Percentiles rank a stretch among this genome's conserved stretches.
phyloP scores from a whole-genome alignment of 2,329 filamentous ascomycete genomes.

The Colletotrichum caudatum region DNA sequence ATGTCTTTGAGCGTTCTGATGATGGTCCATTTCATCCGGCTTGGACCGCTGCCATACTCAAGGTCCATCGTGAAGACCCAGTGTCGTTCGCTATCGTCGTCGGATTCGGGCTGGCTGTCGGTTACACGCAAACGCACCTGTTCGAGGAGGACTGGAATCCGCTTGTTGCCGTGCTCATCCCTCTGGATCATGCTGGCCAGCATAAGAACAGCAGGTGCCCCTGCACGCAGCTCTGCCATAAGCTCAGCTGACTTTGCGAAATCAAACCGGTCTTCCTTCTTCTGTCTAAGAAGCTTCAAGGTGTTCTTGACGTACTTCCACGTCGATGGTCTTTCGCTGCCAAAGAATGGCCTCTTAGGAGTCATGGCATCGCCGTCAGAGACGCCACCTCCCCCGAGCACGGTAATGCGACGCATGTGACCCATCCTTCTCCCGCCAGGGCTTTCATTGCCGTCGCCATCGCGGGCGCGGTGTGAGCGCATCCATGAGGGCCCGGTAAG shows the following conservation, averaged over 20 bases:
- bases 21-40: constrained; percentile 96
- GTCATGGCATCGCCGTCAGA: constrained; percentile 73
- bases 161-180: constrained; percentile 94
- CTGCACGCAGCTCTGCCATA: constrained; percentile 93
- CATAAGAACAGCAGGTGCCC: constrained; percentile 92
- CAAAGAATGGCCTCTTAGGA: constrained; percentile 68
- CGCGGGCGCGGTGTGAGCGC: constrained; percentile 53
- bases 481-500: constrained; percentile 68
- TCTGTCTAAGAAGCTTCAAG: constrained; percentile 81
- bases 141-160: constrained; percentile 93
- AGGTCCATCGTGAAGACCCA: constrained; percentile 91
- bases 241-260: constrained; percentile 96
- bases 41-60: constrained; percentile 95
- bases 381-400: constrained; percentile 72
- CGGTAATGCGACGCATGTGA: constrained; percentile 74
- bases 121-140: constrained; percentile 91
- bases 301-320: constrained; percentile 96
- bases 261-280: constrained; percentile 89
- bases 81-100: constrained; percentile 75
- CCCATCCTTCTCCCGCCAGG: constrained; percentile 66
- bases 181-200: constrained; percentile 97
- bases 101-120: constrained; percentile 79
- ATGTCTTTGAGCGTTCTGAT: constrained; percentile 90
- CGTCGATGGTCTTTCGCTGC: constrained; percentile 76
- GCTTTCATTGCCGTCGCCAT: constrained; percentile 63